These are phyloP conservation scores for Talaromyces rugulosus DNA, from an alignment of 2,329 filamentous ascomycete genomes.

Conservation along the genomic window DNA sequence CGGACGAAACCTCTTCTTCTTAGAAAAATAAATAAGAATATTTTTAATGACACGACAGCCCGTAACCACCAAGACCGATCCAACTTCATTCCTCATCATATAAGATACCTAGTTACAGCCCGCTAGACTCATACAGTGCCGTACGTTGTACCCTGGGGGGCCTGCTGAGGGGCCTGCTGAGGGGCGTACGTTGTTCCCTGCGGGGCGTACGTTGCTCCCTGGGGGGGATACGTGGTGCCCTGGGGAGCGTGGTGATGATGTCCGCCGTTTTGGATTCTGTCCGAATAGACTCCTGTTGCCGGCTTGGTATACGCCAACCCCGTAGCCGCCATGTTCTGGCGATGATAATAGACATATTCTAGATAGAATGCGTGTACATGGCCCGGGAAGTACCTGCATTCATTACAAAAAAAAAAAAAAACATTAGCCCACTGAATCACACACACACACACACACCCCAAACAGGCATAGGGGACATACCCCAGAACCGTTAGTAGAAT, in stretches of 20 bases:
- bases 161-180: slow-evolving; percentile 18
- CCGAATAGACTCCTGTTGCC: slow-evolving; percentile 38
- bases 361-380: slow-evolving; percentile 78
- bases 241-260: slow-evolving; percentile 25
- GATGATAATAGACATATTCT: slow-evolving; percentile 77
- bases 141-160: slow-evolving; percentile 12
- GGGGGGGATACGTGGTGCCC: neutral
- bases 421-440: neutral
- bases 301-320: slow-evolving; percentile 17
- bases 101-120: neutral
- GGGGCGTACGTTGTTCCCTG: no score
- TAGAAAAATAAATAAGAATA: neutral
- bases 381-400: slow-evolving; percentile 64
- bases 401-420: neutral
- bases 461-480: slow-evolving; percentile 35
- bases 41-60: neutral
- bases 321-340: slow-evolving; percentile 19
- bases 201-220: no score
- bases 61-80: neutral
- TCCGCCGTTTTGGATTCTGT: slow-evolving; percentile 36
- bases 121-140: slow-evolving; percentile 3
- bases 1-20: neutral
- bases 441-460: neutral
- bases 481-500: slow-evolving; percentile 63
- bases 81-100: neutral